Evolutionary conservation across 768 basidiomycete genomes (phyloP).

Genomic region (Phlebiopsis flavidoalba): DNA sequence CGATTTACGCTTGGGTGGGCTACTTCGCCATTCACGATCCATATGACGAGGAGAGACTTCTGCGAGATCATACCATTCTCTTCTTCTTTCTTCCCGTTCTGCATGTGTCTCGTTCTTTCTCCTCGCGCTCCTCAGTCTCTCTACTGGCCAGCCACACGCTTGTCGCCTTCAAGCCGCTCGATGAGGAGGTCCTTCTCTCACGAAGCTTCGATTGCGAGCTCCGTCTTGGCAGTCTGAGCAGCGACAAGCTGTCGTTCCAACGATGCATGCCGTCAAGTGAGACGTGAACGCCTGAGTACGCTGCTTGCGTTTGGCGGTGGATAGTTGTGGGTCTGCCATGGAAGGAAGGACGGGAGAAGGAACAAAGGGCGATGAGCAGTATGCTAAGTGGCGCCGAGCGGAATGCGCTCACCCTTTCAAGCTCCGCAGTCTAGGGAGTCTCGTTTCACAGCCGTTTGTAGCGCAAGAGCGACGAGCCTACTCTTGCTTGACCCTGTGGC

Average conservation of each 20-base stretch:
- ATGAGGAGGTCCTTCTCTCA: slow-evolving; percentile 57
- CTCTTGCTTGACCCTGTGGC: slow-evolving; percentile 12
- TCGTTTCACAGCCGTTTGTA: slow-evolving; percentile 46
- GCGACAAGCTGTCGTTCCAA: slow-evolving; percentile 66
- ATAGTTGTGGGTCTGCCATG: slow-evolving; percentile 55
- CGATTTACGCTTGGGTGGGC: slow-evolving; percentile 36
- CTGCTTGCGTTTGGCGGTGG: slow-evolving; percentile 63
- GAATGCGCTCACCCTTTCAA: slow-evolving; percentile 47
- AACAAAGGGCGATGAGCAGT: not conserved
- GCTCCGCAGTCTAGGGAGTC: slow-evolving; percentile 64
- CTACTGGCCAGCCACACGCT: slow-evolving; percentile 64
- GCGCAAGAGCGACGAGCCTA: slow-evolving; percentile 12
- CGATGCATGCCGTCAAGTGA: slow-evolving; percentile 52
- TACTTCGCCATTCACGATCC: slow-evolving; percentile 9
- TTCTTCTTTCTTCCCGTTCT: slow-evolving; percentile 43
- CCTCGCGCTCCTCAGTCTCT: slow-evolving; percentile 63
- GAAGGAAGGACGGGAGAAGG: not conserved
- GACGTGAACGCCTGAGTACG: slow-evolving; percentile 60
- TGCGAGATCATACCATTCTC: slow-evolving; percentile 55
- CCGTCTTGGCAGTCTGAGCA: slow-evolving; percentile 54
- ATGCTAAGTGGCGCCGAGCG: not conserved
- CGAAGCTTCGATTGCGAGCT: slow-evolving; percentile 65
- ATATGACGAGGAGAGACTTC: not conserved
- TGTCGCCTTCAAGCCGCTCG: slow-evolving; percentile 64
- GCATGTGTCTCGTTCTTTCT: slow-evolving; percentile 55